These are phyloP conservation scores for Magnolia changhungtana DNA, from an alignment of 164 flowering plant genomes.

Conservation along the genomic window DNA sequence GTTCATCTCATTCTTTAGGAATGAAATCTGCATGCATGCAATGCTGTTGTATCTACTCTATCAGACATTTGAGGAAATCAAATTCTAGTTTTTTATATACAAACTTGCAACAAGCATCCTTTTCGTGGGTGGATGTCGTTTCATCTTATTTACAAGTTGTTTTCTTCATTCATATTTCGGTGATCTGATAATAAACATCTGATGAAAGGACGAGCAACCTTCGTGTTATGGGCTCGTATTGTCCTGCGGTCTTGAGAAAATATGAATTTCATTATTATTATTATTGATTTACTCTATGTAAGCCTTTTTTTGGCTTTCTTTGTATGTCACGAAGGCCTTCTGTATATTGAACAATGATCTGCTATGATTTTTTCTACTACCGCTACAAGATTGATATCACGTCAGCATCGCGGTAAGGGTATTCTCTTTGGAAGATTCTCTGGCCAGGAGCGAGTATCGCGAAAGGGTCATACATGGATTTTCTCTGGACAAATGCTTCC, in stretches of 20 bases:
- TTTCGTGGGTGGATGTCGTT: neutral
- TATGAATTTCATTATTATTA: neutral
- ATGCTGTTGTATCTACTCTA: neutral
- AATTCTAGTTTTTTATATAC: slow-evolving; percentile 9
- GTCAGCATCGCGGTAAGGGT: slow-evolving; percentile 17
- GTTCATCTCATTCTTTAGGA: neutral
- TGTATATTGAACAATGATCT: slow-evolving; percentile 6
- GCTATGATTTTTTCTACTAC: neutral
- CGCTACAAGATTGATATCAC: neutral
- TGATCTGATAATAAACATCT: neutral
- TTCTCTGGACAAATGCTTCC: slow-evolving; percentile 60
- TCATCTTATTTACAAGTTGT: neutral
- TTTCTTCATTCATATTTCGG: slow-evolving; percentile 4
- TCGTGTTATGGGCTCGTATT: neutral
- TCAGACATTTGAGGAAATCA: neutral
- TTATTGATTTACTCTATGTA: neutral
- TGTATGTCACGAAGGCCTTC: neutral
- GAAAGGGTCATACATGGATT: slow-evolving; percentile 70
- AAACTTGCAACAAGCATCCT: slow-evolving; percentile 3
- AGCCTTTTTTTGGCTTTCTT: neutral
- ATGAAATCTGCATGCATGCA: neutral
- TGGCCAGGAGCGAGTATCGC: slow-evolving; percentile 92
- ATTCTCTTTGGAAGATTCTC: slow-evolving; percentile 58
- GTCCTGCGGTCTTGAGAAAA: neutral
- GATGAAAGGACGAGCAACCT: neutral